A percentile compares a stretch with the other conserved stretches of the same genome.
These are phyloP conservation scores for Nannochloropsis oceanica DNA, from an alignment of 108 stramenopile species.

Conservation along the genomic window DNA sequence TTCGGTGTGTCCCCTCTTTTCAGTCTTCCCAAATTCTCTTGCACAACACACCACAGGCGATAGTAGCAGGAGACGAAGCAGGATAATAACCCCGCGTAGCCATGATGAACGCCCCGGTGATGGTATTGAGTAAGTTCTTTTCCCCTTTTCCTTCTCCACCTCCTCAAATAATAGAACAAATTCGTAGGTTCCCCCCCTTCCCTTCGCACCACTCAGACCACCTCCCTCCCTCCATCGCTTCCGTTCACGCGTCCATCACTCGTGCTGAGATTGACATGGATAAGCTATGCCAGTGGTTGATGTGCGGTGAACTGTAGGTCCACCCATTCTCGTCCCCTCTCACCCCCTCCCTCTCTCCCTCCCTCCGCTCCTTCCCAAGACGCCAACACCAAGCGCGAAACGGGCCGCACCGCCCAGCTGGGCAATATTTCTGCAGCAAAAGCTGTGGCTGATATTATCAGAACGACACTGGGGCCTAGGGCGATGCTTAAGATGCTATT, in stretches of 20 bases:
- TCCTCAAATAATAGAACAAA: neutral
- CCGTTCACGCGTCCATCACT: too few species aligned
- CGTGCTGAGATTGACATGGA: too few species aligned
- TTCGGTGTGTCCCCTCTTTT: too few species aligned
- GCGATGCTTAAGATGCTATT: slow-evolving; percentile 98
- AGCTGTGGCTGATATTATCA: slow-evolving; percentile 76
- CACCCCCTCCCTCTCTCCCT: neutral
- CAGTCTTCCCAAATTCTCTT: too few species aligned
- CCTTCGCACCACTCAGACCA: neutral
- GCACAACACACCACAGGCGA: too few species aligned
- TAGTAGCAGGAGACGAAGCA: too few species aligned
- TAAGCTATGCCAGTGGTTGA: too few species aligned
- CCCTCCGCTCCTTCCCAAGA: neutral
- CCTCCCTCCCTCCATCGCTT: too few species aligned
- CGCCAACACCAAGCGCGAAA: slow-evolving; percentile 80
- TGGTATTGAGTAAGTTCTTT: slow-evolving; percentile 68
- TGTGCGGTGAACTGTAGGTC: too few species aligned
- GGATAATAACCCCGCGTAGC: too few species aligned
- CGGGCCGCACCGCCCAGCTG: slow-evolving; percentile 89
- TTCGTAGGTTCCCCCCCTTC: neutral
- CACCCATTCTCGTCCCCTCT: too few species aligned
- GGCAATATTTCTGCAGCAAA: slow-evolving; percentile 89
- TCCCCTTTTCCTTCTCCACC: neutral
- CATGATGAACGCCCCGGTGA: slow-evolving; percentile 36
- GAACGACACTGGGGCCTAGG: slow-evolving; percentile 89